Evolutionary conservation across 139 green algal species (phyloP).

Genomic region (Gonium pectorale): DNA sequence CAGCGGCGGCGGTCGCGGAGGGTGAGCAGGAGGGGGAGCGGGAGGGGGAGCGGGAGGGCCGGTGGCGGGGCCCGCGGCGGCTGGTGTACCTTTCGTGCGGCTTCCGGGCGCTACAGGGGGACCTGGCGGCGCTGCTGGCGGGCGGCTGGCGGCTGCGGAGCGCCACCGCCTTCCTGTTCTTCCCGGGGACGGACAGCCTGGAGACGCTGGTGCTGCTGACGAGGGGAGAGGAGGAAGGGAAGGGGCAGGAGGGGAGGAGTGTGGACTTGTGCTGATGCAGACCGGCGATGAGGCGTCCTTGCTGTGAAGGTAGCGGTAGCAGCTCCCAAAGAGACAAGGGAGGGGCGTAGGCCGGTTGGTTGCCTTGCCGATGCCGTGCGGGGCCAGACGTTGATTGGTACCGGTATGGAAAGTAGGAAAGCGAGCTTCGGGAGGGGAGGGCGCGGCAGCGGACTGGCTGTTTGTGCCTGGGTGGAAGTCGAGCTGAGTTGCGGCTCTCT

Average conservation of each 20-base stretch:
- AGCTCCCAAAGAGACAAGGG: too few species aligned
- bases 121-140: slow-evolving; percentile 63
- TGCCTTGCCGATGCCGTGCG: too few species aligned
- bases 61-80: neutral
- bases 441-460: too few species aligned
- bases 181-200: slow-evolving; percentile 74
- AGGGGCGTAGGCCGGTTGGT: too few species aligned
- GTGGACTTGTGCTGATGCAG: neutral
- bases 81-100: slow-evolving; percentile 89
- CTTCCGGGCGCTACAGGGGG: slow-evolving; percentile 66
- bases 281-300: too few species aligned
- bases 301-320: too few species aligned
- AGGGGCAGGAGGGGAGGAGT: neutral
- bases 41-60: neutral
- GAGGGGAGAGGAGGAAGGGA: slow-evolving; percentile 6
- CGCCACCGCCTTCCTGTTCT: slow-evolving; percentile 72
- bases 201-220: slow-evolving; percentile 78
- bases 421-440: too few species aligned
- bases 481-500: too few species aligned
- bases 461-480: too few species aligned
- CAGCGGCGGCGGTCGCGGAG: neutral
- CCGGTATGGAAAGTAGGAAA: too few species aligned
- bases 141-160: slow-evolving; percentile 59
- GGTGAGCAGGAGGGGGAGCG: neutral
- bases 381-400: too few species aligned